Conservation (phyloP, 257 asterid species). For the Petunia axillaris region DNA sequence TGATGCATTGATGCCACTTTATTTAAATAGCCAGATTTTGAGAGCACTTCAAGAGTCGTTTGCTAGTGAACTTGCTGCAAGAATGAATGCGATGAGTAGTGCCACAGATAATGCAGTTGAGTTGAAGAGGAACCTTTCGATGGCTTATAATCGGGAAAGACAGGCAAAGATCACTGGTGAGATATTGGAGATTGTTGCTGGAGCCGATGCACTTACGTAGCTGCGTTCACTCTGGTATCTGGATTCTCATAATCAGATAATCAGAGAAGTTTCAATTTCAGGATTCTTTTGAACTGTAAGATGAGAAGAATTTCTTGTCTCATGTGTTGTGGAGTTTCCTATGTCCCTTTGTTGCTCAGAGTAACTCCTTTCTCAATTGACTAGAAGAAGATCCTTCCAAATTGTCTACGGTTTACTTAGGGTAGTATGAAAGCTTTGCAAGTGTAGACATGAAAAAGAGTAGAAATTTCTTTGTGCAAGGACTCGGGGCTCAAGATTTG, state of each 20-base stretch:
- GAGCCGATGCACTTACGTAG: constrained; percentile 63
- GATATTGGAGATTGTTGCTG: constrained; percentile 74
- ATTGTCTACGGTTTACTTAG: not conserved
- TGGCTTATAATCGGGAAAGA: constrained; percentile 63
- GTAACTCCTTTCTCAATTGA: not conserved
- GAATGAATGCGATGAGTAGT: constrained; percentile 80
- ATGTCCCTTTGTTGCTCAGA: not conserved
- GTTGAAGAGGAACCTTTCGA: constrained; percentile 60
- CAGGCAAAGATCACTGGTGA: constrained; percentile 80
- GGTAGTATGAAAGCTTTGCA: not conserved
- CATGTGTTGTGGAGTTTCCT: not conserved
- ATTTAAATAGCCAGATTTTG: constrained; percentile 77
- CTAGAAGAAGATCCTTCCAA: not conserved
- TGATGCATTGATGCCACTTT: constrained; percentile 81
- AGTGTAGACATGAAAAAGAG: not conserved
- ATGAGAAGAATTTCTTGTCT: not conserved
- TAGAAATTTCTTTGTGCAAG: constrained; percentile 9
- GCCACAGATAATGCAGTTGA: constrained; percentile 77
- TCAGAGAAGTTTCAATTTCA: not conserved
- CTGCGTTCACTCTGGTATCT: constrained; percentile 5
- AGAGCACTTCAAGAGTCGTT: constrained; percentile 83
- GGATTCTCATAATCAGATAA: not conserved
- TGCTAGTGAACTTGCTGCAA: constrained; percentile 72
- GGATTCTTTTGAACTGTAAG: not conserved
- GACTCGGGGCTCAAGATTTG: not conserved